A percentile compares a stretch with the other conserved stretches of the same genome.
Evolutionary conservation across 441 rosid species (phyloP).

Genomic region (Flueggea neowawraea): DNA sequence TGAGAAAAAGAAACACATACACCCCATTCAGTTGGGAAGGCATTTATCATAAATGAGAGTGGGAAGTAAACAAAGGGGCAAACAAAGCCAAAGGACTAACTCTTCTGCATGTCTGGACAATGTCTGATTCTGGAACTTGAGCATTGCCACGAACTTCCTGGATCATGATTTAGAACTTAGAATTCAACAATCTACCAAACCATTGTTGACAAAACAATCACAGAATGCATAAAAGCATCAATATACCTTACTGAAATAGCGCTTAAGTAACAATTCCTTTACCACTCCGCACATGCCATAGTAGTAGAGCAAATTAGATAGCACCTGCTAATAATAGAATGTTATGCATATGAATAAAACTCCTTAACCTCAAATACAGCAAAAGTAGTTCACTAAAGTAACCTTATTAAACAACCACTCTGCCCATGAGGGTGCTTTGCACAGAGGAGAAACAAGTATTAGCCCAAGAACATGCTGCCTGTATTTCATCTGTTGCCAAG

Average conservation of each 20-base stretch:
- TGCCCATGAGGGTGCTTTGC: constrained; percentile 93
- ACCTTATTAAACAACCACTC: constrained; percentile 98
- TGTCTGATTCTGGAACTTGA: constrained; percentile 80
- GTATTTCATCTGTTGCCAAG: constrained; percentile 68
- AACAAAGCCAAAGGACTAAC: constrained; percentile 34
- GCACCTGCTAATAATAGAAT: constrained; percentile 45
- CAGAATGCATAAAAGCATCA: constrained; percentile 7
- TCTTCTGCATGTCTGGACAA: constrained; percentile 81
- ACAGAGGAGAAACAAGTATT: constrained; percentile 89
- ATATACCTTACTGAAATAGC: constrained; percentile 92
- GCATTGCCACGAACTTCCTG: constrained; percentile 86
- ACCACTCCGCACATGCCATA: constrained; percentile 94
- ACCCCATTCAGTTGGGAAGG: not conserved
- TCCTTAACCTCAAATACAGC: not conserved
- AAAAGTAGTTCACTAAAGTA: constrained; percentile 13
- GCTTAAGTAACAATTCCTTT: constrained; percentile 78
- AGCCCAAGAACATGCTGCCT: constrained; percentile 85
- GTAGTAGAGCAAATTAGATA: constrained; percentile 80
- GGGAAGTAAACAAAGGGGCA: constrained; percentile 8
- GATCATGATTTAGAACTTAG: constrained; percentile 19
- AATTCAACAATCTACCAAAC: constrained; percentile 4
- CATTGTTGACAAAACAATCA: constrained; percentile 1
- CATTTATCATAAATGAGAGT: not conserved
- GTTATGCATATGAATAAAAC: constrained; percentile 12
- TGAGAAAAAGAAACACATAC: constrained; percentile 26